phyloP scores from a whole-genome alignment of 176 grass and related monocot genomes.

The Triticum monococcum region DNA sequence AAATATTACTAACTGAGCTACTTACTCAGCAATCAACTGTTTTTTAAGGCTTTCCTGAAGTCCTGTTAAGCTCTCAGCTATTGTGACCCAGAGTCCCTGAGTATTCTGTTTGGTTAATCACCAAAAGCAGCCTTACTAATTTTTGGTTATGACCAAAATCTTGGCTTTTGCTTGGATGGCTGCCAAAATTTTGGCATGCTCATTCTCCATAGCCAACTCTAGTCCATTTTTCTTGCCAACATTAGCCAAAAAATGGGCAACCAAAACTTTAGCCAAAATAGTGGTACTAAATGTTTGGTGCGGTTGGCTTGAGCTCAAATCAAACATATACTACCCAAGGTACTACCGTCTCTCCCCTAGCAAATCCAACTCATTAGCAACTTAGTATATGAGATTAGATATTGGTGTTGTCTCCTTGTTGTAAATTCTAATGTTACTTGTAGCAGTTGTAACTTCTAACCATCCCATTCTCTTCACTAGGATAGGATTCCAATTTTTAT shows the following conservation, averaged over 20 bases:
- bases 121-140: too few species aligned
- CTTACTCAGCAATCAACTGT: neutral
- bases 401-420: neutral
- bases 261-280: too few species aligned
- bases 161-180: too few species aligned
- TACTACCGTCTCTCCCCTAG: neutral
- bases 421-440: neutral
- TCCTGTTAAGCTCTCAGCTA: neutral
- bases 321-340: too few species aligned
- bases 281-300: too few species aligned
- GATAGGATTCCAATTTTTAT: too few species aligned
- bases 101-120: neutral
- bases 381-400: constrained; percentile 1
- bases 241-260: too few species aligned
- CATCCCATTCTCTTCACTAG: neutral
- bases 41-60: neutral
- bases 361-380: constrained; percentile 20
- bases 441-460: neutral
- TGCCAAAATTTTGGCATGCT: too few species aligned
- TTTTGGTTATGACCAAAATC: too few species aligned
- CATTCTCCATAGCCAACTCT: too few species aligned
- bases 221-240: too few species aligned
- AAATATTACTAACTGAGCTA: neutral
- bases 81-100: neutral
- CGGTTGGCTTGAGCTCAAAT: too few species aligned